Evolutionary conservation across 139 green algal genomes (phyloP).

Genomic region (Chlamydomonas applanata): DNA sequence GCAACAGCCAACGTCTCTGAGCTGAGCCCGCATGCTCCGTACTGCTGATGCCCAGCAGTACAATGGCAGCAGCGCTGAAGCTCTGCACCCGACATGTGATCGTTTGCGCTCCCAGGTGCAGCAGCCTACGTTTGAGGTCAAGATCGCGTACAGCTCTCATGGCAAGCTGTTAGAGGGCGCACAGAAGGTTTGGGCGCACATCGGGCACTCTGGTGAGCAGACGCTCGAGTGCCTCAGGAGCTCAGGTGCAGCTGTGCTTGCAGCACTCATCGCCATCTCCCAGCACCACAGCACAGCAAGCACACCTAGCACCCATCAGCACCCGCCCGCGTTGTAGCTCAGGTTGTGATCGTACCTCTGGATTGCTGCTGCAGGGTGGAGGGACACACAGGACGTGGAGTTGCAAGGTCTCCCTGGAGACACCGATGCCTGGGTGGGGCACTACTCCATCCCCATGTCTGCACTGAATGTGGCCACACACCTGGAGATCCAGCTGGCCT

Average conservation of each 20-base stretch:
- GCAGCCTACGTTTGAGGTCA: not conserved
- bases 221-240: too few relatives aligned
- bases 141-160: not conserved
- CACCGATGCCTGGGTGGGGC: conserved; percentile 13
- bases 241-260: too few relatives aligned
- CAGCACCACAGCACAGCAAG: too few relatives aligned
- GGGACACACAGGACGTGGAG: conserved; percentile 3
- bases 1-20: too few relatives aligned
- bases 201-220: not conserved
- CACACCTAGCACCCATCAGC: too few relatives aligned
- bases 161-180: conserved; percentile 1
- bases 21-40: too few relatives aligned
- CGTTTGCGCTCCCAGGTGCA: not conserved
- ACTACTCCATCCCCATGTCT: conserved; percentile 11
- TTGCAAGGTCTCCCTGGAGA: not conserved
- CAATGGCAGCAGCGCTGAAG: too few relatives aligned
- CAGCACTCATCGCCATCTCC: too few relatives aligned
- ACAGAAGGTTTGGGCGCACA: not conserved
- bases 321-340: too few relatives aligned
- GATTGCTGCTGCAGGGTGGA: conserved; percentile 1
- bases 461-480: conserved; percentile 10
- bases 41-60: too few relatives aligned
- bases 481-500: conserved; percentile 24
- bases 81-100: too few relatives aligned
- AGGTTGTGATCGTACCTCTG: too few relatives aligned